These are phyloP conservation scores for Citropsis articulata DNA, from an alignment of 345 rosid genomes.

Conservation along the genomic window DNA sequence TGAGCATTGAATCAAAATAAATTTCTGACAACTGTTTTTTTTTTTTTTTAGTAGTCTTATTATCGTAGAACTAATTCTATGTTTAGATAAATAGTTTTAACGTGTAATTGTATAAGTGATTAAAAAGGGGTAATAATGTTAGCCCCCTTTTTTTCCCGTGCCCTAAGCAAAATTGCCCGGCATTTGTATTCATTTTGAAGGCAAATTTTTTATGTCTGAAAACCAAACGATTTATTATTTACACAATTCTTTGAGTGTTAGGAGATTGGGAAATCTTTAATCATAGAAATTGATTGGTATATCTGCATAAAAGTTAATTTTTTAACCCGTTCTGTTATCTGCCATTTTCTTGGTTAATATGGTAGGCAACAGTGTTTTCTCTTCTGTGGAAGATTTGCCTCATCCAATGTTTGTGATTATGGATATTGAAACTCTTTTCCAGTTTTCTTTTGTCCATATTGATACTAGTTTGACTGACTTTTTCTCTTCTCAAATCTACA, in stretches of 20 bases:
- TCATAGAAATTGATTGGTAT: background rate
- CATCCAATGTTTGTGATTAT: background rate
- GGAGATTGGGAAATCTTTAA: background rate
- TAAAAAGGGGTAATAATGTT: background rate
- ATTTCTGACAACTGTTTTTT: background rate
- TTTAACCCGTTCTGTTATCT: background rate
- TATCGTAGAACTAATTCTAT: background rate
- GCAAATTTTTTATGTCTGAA: background rate
- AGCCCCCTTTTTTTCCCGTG: background rate
- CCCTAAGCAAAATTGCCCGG: background rate
- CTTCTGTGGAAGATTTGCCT: background rate
- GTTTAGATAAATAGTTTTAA: background rate
- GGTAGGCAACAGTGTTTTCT: background rate
- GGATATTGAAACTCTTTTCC: background rate
- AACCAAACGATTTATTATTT: background rate
- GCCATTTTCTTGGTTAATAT: background rate
- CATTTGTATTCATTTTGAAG: background rate
- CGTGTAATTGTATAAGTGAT: background rate
- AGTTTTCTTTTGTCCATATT: background rate
- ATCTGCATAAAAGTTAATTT: background rate
- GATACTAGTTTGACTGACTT: background rate
- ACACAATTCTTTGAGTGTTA: background rate
- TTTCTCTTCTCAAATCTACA: background rate
- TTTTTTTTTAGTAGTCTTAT: background rate
- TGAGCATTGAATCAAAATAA: background rate